phyloP scores from a whole-genome alignment of 108 stramenopile genomes.

The Cyclotella choctawhatcheeana region DNA sequence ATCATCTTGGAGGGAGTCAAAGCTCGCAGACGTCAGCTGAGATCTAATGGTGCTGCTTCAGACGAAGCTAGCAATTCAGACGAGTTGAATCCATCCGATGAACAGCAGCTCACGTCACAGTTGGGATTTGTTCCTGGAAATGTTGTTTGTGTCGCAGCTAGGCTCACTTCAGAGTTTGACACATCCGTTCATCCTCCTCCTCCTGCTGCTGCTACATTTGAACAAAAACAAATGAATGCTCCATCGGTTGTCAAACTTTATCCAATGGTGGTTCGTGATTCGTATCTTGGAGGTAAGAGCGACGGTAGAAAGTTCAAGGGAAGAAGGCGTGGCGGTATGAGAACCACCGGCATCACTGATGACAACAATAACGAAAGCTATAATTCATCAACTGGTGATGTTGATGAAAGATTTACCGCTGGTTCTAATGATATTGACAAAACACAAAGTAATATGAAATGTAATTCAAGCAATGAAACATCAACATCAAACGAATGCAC shows the following conservation, averaged over 20 bases:
- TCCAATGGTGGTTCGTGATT: conserved; percentile 74
- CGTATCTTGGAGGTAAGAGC: conserved; percentile 60
- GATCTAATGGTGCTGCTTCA: background rate
- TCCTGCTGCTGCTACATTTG: too few relatives aligned
- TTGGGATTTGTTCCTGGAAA: conserved; percentile 86
- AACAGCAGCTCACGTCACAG: conserved; percentile 53
- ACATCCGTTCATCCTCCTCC: background rate
- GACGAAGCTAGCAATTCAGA: background rate
- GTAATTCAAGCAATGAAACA: too few relatives aligned
- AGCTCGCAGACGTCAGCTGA: conserved; percentile 8
- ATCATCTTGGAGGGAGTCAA: conserved; percentile 27
- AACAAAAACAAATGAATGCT: background rate
- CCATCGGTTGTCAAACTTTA: conserved; percentile 79
- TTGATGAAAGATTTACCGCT: background rate
- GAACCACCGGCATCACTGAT: conserved; percentile 4
- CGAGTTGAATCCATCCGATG: conserved; percentile 47
- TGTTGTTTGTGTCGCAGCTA: conserved; percentile 64
- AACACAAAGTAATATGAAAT: too few relatives aligned
- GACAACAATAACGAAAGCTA: too few relatives aligned
- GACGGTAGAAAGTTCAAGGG: conserved; percentile 64
- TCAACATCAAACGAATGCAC: background rate
- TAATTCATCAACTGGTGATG: conserved; percentile 4
- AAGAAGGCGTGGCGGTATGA: conserved; percentile 42
- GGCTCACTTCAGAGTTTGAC: conserved; percentile 24
- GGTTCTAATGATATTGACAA: background rate